A percentile compares a stretch with the other conserved stretches of the same genome.
Evolutionary conservation across 208 protist species (phyloP).

Genomic region (Herpetomonas muscarum): DNA sequence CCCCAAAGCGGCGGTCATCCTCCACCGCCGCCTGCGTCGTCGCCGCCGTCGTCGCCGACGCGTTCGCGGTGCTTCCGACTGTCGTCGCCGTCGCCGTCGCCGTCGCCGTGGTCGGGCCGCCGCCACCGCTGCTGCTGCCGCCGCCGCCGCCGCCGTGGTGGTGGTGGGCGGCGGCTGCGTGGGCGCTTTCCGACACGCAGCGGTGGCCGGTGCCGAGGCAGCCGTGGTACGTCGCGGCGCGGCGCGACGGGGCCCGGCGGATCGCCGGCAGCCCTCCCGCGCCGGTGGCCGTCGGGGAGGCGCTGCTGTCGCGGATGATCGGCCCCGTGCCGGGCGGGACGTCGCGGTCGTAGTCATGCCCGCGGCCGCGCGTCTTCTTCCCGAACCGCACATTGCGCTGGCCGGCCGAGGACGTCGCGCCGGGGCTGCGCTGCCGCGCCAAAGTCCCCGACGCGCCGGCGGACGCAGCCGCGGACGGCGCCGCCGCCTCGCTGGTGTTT

Average conservation of each 20-base stretch:
- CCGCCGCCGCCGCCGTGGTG: slow-evolving; percentile 4
- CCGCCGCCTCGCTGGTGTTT: slow-evolving; percentile 10
- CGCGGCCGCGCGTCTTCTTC: too few relatives aligned
- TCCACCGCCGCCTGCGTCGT: slow-evolving; percentile 4
- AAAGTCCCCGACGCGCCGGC: not conserved
- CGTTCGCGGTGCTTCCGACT: too few relatives aligned
- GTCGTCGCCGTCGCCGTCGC: not conserved
- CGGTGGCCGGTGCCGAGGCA: slow-evolving; percentile 69
- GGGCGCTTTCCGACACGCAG: slow-evolving; percentile 23
- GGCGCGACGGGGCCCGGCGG: not conserved
- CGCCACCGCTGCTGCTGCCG: not conserved
- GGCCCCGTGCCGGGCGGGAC: too few relatives aligned
- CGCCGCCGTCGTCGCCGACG: not conserved
- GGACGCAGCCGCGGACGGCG: not conserved
- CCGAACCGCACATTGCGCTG: slow-evolving; percentile 6
- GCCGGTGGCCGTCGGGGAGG: not conserved
- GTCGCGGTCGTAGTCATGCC: too few relatives aligned
- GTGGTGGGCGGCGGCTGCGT: slow-evolving; percentile 8
- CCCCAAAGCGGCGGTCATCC: slow-evolving; percentile 21
- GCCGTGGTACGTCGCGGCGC: slow-evolving; percentile 30
- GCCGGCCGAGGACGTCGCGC: not conserved
- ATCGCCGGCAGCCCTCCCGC: not conserved
- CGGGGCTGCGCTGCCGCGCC: too few relatives aligned
- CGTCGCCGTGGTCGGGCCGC: not conserved
- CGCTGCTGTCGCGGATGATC: too few relatives aligned